Evolutionary conservation across 441 rosid species (phyloP).

Genomic region (Raphanus hybrid): DNA sequence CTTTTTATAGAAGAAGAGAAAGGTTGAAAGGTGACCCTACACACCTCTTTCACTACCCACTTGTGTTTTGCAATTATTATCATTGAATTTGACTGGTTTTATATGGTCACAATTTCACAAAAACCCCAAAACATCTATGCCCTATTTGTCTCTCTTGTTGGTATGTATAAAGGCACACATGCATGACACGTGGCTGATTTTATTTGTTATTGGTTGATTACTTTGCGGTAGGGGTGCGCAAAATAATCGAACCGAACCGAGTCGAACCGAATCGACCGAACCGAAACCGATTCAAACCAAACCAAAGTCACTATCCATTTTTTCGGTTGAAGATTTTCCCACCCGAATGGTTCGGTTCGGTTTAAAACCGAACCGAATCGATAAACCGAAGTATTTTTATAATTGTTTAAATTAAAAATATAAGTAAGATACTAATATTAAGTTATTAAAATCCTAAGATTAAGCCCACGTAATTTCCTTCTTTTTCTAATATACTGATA

Average conservation of each 20-base stretch:
- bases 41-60: constrained; percentile 41
- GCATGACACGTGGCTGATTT: constrained; percentile 26
- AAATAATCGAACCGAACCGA: no score
- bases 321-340: no score
- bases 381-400: no score
- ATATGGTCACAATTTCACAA: constrained; percentile 41
- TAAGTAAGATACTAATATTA: no score
- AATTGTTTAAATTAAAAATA: no score
- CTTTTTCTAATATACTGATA: not conserved
- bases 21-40: constrained; percentile 35
- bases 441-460: no score
- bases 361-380: no score
- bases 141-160: constrained; percentile 44
- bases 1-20: constrained; percentile 38
- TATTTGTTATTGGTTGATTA: not conserved
- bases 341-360: no score
- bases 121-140: constrained; percentile 41
- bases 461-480: no score
- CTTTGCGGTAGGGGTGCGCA: not conserved
- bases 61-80: constrained; percentile 35
- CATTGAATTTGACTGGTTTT: constrained; percentile 26
- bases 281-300: no score
- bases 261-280: no score
- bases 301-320: no score
- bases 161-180: constrained; percentile 28